Evolutionary conservation across 1,284 basidiomycete species (phyloP).

Genomic region (Sanguinoderma infundibulare): DNA sequence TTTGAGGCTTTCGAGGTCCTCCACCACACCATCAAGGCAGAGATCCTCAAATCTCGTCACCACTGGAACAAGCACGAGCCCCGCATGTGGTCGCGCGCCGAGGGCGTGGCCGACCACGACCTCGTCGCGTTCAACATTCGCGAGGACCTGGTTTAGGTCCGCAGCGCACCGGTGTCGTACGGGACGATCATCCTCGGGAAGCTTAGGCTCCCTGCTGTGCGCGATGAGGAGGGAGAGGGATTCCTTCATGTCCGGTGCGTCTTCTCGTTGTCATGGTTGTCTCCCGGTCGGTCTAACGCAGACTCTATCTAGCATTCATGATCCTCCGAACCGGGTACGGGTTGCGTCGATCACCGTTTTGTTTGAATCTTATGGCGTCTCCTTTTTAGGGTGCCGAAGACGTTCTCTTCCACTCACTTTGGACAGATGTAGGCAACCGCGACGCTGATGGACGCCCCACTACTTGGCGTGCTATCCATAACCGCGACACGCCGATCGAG

Average conservation of each 20-base stretch:
- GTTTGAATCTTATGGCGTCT: neutral
- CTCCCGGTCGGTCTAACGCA: neutral
- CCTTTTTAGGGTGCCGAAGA: conserved; percentile 71
- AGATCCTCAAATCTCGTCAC: conserved; percentile 64
- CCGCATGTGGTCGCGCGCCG: conserved; percentile 70
- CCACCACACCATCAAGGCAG: conserved; percentile 58
- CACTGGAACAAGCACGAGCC: conserved; percentile 77
- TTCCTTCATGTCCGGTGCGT: conserved; percentile 75
- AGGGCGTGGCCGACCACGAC: conserved; percentile 53
- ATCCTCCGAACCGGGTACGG: conserved; percentile 70
- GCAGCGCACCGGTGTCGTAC: conserved; percentile 55
- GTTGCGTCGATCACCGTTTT: neutral
- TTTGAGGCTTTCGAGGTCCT: conserved; percentile 66
- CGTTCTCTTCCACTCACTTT: conserved; percentile 71
- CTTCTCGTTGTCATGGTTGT: neutral
- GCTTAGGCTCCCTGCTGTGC: conserved; percentile 69
- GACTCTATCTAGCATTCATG: conserved; percentile 56
- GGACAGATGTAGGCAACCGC: conserved; percentile 63
- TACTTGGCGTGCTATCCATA: conserved; percentile 69
- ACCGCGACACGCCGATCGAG: conserved; percentile 57
- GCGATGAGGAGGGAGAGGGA: conserved; percentile 64
- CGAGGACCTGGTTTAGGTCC: conserved; percentile 60
- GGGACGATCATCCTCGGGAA: conserved; percentile 78
- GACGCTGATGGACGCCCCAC: conserved; percentile 56
- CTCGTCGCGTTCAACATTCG: conserved; percentile 58